Base-by-base conservation (phyloP, 176 grass and related monocot species). In the Luzula sylvatica region DNA sequence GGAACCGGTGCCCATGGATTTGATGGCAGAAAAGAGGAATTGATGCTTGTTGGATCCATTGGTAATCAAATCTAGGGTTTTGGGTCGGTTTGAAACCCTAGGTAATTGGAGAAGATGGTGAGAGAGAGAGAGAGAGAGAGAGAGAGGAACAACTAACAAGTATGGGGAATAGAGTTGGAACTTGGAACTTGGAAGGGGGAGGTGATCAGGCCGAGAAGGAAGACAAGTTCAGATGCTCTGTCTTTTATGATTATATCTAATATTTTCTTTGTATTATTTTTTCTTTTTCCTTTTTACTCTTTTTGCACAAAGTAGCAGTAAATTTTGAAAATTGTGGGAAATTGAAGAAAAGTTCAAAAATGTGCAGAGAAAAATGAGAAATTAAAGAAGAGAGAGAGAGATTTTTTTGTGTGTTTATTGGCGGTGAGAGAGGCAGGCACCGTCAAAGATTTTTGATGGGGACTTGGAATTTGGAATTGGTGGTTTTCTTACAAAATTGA, bases 51-150 rank as follows among this genome's bases (percentile, higher is more conserved):
- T 21, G 81, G 47, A 23, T 87, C 77, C 46, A 42, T 57, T 32
- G 72, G 52, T 66, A 72, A 20, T 44, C 29, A 13, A 54, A 20
- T 23, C 52, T 43, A 73, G 72, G 51, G 76, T 43, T 76, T 46
- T 39, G 4, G 20, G 4, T 23, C 46, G 44, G 45, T 12, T 12
- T 9, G 25, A 52, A 52, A 66, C 46, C 25, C 44, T 50, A 65
- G 23, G 22, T 52, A 14, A 39, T 5, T 29, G 3, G 42, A 52
- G n/a, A n/a, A n/a, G n/a, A n/a, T n/a, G n/a, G n/a, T 20, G 26
- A 24, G 1, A 20, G 7, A 65, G 41, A 41, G 25, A n/a, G 15
- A 16, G 48, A 43, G 19, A 23, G 28, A 53, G 17, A 24, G 29
- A 68, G 19, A 55, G 42, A 49, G 57, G 3, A 46, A 47, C 11